These are phyloP conservation scores for Salix exigua DNA, from an alignment of 345 rosid species.

Conservation along the genomic window DNA sequence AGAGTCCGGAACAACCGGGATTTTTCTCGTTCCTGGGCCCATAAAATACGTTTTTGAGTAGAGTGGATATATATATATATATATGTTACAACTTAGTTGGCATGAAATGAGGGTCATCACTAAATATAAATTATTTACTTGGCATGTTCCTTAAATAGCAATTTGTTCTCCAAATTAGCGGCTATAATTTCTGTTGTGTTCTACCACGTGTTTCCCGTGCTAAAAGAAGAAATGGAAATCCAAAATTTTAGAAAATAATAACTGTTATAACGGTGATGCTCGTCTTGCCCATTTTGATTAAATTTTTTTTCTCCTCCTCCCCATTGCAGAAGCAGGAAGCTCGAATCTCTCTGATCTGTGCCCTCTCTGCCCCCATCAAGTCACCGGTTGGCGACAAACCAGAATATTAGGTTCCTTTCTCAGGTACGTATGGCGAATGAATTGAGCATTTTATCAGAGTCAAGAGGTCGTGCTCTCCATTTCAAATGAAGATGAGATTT, in stretches of 20 bases:
- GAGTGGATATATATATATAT: too few species aligned
- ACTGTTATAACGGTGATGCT: not conserved
- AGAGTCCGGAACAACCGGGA: too few species aligned
- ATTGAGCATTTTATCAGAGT: not conserved
- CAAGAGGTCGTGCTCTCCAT: not conserved
- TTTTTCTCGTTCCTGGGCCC: too few species aligned
- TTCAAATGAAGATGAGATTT: not conserved
- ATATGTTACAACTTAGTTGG: not conserved
- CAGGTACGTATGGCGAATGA: not conserved
- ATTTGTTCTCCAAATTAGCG: not conserved
- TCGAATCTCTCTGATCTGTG: not conserved
- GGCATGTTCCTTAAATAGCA: not conserved
- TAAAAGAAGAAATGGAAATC: conserved; percentile 1
- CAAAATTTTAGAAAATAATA: not conserved
- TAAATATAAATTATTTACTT: not conserved
- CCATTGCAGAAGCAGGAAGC: not conserved
- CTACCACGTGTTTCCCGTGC: conserved; percentile 11
- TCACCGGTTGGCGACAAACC: not conserved
- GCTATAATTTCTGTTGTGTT: not conserved
- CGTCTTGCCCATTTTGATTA: not conserved
- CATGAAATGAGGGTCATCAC: not conserved
- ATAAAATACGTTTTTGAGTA: too few species aligned
- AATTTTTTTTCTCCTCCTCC: not conserved
- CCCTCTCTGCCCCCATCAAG: not conserved
- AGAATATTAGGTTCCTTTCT: not conserved